These are phyloP conservation scores for Fennellomyces sp. DNA, from an alignment of 371 early-diverging fungal genomes.

Conservation along the genomic window DNA sequence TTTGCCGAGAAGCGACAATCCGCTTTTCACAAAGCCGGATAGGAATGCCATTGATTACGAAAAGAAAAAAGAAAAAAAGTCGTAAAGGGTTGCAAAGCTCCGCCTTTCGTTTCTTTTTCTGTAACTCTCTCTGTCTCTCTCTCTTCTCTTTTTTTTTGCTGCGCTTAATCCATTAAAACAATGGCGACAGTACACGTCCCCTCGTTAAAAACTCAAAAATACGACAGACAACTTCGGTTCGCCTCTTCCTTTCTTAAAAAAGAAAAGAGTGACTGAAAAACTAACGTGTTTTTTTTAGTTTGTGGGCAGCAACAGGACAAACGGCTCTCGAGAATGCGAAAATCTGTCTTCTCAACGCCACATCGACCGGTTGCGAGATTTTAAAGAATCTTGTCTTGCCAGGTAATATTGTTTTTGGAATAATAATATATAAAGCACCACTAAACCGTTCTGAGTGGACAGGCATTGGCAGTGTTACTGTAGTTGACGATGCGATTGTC, in stretches of 20 bases:
- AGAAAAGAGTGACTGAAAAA: not conserved
- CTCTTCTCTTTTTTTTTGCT: not conserved
- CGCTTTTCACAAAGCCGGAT: slow-evolving; percentile 68
- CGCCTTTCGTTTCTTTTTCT: no score
- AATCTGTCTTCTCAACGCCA: slow-evolving; percentile 83
- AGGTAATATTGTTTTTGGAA: slow-evolving; percentile 54
- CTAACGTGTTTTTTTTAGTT: slow-evolving; percentile 44
- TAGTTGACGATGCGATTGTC: slow-evolving; percentile 75
- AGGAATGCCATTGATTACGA: slow-evolving; percentile 44
- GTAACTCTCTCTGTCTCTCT: no score
- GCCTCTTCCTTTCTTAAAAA: not conserved
- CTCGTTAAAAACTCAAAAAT: slow-evolving; percentile 76
- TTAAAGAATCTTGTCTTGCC: slow-evolving; percentile 95
- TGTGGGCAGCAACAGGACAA: slow-evolving; percentile 94
- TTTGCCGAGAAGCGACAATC: slow-evolving; percentile 73
- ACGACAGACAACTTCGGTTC: slow-evolving; percentile 91
- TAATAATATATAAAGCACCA: not conserved
- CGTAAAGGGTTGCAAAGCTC: no score
- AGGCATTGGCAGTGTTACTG: slow-evolving; percentile 89
- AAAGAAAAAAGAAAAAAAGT: not conserved
- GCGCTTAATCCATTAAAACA: not conserved
- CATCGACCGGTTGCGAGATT: slow-evolving; percentile 86
- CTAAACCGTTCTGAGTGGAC: no score
- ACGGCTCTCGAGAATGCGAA: slow-evolving; percentile 80
- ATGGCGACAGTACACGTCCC: slow-evolving; percentile 30